These are phyloP conservation scores for Turnera subulata DNA, from an alignment of 345 rosid genomes.

Conservation along the genomic window DNA sequence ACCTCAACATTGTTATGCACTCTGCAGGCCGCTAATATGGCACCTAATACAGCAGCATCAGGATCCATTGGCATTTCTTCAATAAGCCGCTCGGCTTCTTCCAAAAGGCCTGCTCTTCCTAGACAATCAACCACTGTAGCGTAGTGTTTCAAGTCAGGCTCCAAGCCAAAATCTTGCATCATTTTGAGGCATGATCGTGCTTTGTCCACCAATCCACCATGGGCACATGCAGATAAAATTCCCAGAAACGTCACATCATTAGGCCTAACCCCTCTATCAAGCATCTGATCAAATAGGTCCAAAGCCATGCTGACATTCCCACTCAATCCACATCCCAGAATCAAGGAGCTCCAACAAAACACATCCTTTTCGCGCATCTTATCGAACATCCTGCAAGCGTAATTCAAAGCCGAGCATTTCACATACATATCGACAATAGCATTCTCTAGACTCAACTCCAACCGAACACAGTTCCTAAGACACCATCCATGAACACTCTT, in stretches of 20 bases:
- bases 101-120: slow-evolving; percentile 50
- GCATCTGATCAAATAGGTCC: slow-evolving; percentile 45
- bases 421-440: slow-evolving; percentile 54
- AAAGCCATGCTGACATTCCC: slow-evolving; percentile 35
- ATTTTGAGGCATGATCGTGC: slow-evolving; percentile 35
- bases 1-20: slow-evolving; percentile 52
- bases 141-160: slow-evolving; percentile 47
- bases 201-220: slow-evolving; percentile 52
- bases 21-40: slow-evolving; percentile 47
- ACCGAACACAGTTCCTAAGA: slow-evolving; percentile 34
- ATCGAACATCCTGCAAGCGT: slow-evolving; percentile 36
- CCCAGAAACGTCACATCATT: slow-evolving; percentile 66
- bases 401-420: slow-evolving; percentile 35
- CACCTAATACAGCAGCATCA: slow-evolving; percentile 56
- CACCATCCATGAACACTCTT: slow-evolving; percentile 66
- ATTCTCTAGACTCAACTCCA: slow-evolving; percentile 55
- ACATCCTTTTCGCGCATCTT: slow-evolving; percentile 46
- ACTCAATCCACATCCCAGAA: slow-evolving; percentile 51
- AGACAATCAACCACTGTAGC: slow-evolving; percentile 56
- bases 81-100: slow-evolving; percentile 54
- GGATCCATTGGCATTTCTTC: slow-evolving; percentile 54
- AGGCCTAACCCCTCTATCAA: slow-evolving; percentile 29
- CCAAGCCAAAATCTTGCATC: slow-evolving; percentile 39
- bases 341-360: slow-evolving; percentile 65
- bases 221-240: slow-evolving; percentile 57